A percentile compares a stretch with the other conserved stretches of the same genome.
phyloP scores from a whole-genome alignment of 805 yeast genomes.

The Zygosaccharomyces bisporus region DNA sequence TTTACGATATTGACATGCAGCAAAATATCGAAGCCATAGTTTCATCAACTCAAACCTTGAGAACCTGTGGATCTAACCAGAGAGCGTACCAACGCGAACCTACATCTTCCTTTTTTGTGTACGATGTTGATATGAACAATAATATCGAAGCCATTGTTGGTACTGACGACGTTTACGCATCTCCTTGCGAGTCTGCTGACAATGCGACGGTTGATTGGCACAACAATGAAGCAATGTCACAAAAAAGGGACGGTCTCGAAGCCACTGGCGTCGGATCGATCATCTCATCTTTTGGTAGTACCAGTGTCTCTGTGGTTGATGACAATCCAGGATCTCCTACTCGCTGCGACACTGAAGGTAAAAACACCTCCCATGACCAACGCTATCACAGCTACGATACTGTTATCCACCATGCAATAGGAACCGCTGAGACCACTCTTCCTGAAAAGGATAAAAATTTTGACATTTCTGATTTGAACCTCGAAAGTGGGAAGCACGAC shows the following conservation, averaged over 20 bases:
- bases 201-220: background rate
- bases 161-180: background rate
- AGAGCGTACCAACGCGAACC: background rate
- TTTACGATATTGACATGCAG: background rate
- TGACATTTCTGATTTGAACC: background rate
- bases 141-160: background rate
- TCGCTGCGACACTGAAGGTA: background rate
- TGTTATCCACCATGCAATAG: background rate
- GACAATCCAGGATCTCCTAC: too few species aligned
- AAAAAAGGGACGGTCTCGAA: background rate
- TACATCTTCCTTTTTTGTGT: conserved; percentile 1
- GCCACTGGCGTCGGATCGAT: background rate
- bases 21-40: conserved; percentile 2
- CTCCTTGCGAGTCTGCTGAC: background rate
- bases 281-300: background rate
- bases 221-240: background rate
- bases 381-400: background rate
- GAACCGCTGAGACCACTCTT: background rate
- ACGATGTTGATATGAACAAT: background rate
- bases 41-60: background rate
- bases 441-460: background rate
- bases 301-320: background rate
- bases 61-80: background rate
- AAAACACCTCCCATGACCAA: background rate
- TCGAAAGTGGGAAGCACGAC: background rate